Percentiles rank a stretch among this genome's conserved stretches.
Evolutionary conservation across 352 stramenopile species (phyloP).

Genomic region (Globisporangium mamillatum): DNA sequence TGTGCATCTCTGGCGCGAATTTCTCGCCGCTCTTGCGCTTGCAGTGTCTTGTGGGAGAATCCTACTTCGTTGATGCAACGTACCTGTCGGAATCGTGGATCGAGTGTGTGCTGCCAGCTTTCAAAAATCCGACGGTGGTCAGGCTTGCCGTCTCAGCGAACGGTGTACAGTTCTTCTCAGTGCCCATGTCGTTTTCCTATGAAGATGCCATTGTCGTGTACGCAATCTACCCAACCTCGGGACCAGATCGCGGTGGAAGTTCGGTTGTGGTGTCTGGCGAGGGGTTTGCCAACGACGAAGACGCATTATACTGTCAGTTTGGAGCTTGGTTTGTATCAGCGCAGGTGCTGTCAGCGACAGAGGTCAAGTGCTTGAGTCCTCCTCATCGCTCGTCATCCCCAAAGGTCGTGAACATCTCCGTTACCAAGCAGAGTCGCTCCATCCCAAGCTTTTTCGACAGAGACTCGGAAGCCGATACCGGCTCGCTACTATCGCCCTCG

Average conservation of each 20-base stretch:
- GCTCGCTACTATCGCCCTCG: neutral
- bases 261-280: conserved; percentile 29
- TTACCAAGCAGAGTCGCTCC: conserved; percentile 20
- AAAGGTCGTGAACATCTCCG: conserved; percentile 23
- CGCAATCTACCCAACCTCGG: conserved; percentile 36
- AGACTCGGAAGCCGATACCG: neutral
- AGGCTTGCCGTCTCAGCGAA: conserved; percentile 30
- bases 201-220: conserved; percentile 40
- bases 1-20: conserved; percentile 26
- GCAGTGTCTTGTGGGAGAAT: conserved; percentile 42
- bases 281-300: conserved; percentile 21
- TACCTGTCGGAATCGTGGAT: conserved; percentile 29
- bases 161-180: conserved; percentile 25
- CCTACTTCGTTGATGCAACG: conserved; percentile 18
- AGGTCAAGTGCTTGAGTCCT: conserved; percentile 28
- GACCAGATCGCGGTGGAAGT: conserved; percentile 43
- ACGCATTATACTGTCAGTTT: conserved; percentile 37
- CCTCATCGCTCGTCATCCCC: conserved; percentile 15
- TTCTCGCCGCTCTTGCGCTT: conserved; percentile 28
- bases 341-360: conserved; percentile 16
- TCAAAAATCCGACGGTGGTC: conserved; percentile 1
- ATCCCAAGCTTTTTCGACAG: neutral
- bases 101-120: conserved; percentile 33
- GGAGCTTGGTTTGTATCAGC: conserved; percentile 26
- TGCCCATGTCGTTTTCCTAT: conserved; percentile 31